These are phyloP conservation scores for Funneliformis mosseae DNA, from an alignment of 192 early-diverging fungal species.

Conservation along the genomic window DNA sequence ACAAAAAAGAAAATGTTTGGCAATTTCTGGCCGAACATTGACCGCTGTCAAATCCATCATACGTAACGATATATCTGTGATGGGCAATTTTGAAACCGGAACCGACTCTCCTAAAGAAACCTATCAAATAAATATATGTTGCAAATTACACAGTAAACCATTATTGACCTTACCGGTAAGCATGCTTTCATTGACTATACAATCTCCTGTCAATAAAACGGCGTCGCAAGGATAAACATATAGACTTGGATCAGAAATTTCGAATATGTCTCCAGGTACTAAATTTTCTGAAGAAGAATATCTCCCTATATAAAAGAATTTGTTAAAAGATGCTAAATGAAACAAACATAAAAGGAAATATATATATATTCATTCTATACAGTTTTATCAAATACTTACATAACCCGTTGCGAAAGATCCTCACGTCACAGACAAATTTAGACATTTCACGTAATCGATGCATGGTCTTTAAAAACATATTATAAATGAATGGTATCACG, in stretches of 20 bases:
- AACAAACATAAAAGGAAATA: conserved; percentile 37
- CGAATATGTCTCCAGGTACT: conserved; percentile 95
- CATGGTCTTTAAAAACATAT: conserved; percentile 57
- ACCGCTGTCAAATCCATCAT: conserved; percentile 71
- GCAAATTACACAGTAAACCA: background rate
- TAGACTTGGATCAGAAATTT: conserved; percentile 65
- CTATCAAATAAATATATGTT: background rate
- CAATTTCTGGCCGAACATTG: conserved; percentile 72
- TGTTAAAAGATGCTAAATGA: background rate
- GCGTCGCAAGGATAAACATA: conserved; percentile 88
- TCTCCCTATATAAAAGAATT: conserved; percentile 38
- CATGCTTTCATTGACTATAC: conserved; percentile 98
- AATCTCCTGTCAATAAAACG: conserved; percentile 88
- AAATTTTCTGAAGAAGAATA: conserved; percentile 72
- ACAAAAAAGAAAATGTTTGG: conserved; percentile 86
- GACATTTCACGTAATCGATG: conserved; percentile 80
- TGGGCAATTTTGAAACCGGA: conserved; percentile 89
- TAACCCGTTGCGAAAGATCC: conserved; percentile 66
- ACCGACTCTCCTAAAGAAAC: conserved; percentile 77
- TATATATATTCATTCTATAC: conserved; percentile 25
- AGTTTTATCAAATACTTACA: conserved; percentile 46
- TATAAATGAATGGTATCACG: background rate
- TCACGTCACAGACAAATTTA: conserved; percentile 80
- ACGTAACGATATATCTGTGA: conserved; percentile 63
- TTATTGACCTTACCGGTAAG: conserved; percentile 60